Evolutionary conservation across 257 asterid species (phyloP), one percentile per base, ranked within the genome.

Genomic region (Solanum piurae): DNA sequence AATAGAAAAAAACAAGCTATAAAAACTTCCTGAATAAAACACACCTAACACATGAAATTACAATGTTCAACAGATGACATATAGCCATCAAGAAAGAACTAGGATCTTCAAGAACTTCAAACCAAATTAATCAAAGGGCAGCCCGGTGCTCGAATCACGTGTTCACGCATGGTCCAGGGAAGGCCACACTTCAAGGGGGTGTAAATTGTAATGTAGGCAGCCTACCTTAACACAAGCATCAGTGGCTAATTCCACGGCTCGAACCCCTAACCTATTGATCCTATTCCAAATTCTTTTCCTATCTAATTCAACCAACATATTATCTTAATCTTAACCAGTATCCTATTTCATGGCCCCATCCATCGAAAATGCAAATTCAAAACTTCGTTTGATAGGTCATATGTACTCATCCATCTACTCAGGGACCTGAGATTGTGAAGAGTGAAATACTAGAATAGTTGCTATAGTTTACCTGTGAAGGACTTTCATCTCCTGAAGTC

Each of bases 401-500:
- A 82, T 49, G 18, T 46, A 80, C 69, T 20, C 69, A 82, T 49
- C 42, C 44, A 49, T 82, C 21, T 29, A 80, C 68, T 27, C 20
- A 9, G 86, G 27, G 66, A 11, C 69, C 34, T 82, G 69, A 82
- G 21, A 29, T 20, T 29, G 86, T 46, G 69, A 49, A 18, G 29
- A 49, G 85, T 27, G 42, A 49, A 49, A 49, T 49, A 49, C 44
- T 52, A 82, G 86, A 52, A 49, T 82, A 82, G 86, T 21, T 60
- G 55, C 69, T 85, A n/a, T 72, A 27, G 37, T 86, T 86, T 42
- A 86, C 87, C 87, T 69, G 87, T 42, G 68, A 69, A 86, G 86
- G 73, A 75, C 86, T 74, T 83, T 88, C 93, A 69, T 93, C 92
- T n/a, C 92, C 99, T 34, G 95, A 90, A 88, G 89, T 90, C 93